Conservation (phyloP, 2,329 filamentous ascomycete species). For the Acrocalymma vagum region DNA sequence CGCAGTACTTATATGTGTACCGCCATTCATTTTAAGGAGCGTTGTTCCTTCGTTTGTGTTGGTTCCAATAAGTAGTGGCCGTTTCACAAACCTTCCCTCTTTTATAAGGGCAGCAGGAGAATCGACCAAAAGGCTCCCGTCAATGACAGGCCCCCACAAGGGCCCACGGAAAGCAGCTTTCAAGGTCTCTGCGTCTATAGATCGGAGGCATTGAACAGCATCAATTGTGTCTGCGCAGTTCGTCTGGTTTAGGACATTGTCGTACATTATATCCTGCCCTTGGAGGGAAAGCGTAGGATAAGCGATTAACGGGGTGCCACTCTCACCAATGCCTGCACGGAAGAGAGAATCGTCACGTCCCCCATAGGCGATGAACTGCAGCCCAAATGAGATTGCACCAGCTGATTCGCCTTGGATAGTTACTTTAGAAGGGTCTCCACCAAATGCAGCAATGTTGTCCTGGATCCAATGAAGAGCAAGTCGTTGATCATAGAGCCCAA, state of each 20-base stretch:
- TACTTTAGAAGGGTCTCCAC: constrained; percentile 59
- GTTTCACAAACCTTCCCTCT: constrained; percentile 64
- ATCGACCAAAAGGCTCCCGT: not conserved
- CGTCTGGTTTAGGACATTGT: constrained; percentile 6
- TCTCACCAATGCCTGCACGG: constrained; percentile 1
- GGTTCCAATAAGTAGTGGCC: constrained; percentile 66
- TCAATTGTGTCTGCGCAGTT: constrained; percentile 8
- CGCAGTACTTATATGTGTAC: not conserved
- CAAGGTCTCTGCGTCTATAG: not conserved
- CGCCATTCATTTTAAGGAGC: not conserved
- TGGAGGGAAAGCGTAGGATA: too few species aligned
- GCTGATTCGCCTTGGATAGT: constrained; percentile 66
- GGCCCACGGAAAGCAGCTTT: not conserved
- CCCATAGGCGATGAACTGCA: constrained; percentile 36
- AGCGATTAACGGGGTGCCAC: not conserved
- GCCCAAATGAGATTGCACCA: constrained; percentile 61
- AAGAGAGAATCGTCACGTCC: constrained; percentile 4
- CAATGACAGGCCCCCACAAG: too few species aligned
- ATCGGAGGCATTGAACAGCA: constrained; percentile 1
- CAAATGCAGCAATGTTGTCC: constrained; percentile 60
- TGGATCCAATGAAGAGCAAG: constrained; percentile 61
- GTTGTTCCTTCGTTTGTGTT: constrained; percentile 67
- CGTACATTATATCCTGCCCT: constrained; percentile 6
- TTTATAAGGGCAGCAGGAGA: constrained; percentile 27
- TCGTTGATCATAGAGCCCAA: constrained; percentile 63